Conservation (phyloP, 805 yeast species). For the Saturnispora besseyi region DNA sequence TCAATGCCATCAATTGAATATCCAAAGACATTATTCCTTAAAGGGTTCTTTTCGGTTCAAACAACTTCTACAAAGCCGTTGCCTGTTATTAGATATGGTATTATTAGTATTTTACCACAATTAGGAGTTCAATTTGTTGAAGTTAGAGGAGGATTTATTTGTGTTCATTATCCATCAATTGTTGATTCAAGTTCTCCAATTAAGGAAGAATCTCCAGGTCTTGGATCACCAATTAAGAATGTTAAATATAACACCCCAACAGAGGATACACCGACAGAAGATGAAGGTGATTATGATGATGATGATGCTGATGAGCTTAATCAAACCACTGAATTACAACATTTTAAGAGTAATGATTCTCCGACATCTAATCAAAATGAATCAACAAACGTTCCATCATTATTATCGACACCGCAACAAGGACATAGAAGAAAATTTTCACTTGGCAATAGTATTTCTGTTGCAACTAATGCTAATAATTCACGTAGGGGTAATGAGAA, state of each 20-base stretch:
- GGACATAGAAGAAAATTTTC: constrained; percentile 57
- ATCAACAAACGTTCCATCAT: constrained; percentile 15
- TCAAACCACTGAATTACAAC: neutral
- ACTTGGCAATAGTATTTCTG: constrained; percentile 47
- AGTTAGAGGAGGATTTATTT: constrained; percentile 88
- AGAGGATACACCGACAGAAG: neutral
- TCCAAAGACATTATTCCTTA: constrained; percentile 82
- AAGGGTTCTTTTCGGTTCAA: constrained; percentile 91
- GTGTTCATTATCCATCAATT: constrained; percentile 57
- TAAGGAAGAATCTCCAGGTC: constrained; percentile 8
- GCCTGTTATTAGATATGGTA: constrained; percentile 78
- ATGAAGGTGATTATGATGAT: constrained; percentile 15
- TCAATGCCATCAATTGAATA: constrained; percentile 91
- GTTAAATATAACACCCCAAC: neutral
- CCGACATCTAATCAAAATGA: constrained; percentile 21
- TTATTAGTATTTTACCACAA: constrained; percentile 64
- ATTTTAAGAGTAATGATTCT: constrained; percentile 9
- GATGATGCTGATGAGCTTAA: constrained; percentile 9
- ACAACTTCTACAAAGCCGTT: constrained; percentile 90
- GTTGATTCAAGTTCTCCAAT: constrained; percentile 12
- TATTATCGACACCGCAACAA: constrained; percentile 26
- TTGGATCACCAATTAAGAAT: constrained; percentile 4
- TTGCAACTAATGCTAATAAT: constrained; percentile 20
- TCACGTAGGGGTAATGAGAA: constrained; percentile 26
- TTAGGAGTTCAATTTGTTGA: constrained; percentile 78